Evolutionary conservation across 108 stramenopile species (phyloP).

Genomic region (Bacterosira constricta): DNA sequence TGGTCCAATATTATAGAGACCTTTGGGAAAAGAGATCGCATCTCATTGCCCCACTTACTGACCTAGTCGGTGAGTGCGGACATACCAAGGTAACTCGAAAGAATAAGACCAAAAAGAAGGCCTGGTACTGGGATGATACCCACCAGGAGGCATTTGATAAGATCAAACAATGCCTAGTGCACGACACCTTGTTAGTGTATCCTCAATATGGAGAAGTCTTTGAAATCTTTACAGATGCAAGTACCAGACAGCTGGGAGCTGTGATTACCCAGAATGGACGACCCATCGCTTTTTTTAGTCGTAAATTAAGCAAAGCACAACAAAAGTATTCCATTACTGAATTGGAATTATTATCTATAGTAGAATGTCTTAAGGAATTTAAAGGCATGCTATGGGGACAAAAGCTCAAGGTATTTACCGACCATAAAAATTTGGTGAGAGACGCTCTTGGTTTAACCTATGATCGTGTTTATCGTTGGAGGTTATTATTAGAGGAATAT

Average conservation of each 20-base stretch:
- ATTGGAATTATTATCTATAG: slow-evolving; percentile 51
- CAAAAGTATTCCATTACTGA: slow-evolving; percentile 44
- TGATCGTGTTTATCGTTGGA: slow-evolving; percentile 8
- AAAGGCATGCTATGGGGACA: slow-evolving; percentile 48
- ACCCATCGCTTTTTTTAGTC: slow-evolving; percentile 50
- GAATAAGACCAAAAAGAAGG: too few relatives aligned
- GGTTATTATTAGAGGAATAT: slow-evolving; percentile 13
- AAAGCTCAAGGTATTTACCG: slow-evolving; percentile 19
- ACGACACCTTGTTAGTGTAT: slow-evolving; percentile 45
- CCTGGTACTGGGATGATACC: too few relatives aligned
- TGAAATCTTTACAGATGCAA: slow-evolving; percentile 40
- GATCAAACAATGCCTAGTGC: slow-evolving; percentile 35
- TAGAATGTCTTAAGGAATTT: slow-evolving; percentile 59
- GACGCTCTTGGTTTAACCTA: slow-evolving; percentile 1
- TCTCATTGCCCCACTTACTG: too few relatives aligned
- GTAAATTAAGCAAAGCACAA: slow-evolving; percentile 46
- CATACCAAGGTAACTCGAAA: too few relatives aligned
- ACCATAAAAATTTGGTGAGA: slow-evolving; percentile 15
- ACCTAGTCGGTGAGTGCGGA: too few relatives aligned
- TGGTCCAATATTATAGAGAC: too few relatives aligned
- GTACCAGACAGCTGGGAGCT: slow-evolving; percentile 41
- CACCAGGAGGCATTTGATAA: slow-evolving; percentile 52
- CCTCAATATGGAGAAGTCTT: slow-evolving; percentile 48
- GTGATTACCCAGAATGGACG: slow-evolving; percentile 42
- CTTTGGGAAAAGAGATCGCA: too few relatives aligned